Conservation (phyloP, 139 green algal genomes). For the Chlamydomonas incerta region DNA sequence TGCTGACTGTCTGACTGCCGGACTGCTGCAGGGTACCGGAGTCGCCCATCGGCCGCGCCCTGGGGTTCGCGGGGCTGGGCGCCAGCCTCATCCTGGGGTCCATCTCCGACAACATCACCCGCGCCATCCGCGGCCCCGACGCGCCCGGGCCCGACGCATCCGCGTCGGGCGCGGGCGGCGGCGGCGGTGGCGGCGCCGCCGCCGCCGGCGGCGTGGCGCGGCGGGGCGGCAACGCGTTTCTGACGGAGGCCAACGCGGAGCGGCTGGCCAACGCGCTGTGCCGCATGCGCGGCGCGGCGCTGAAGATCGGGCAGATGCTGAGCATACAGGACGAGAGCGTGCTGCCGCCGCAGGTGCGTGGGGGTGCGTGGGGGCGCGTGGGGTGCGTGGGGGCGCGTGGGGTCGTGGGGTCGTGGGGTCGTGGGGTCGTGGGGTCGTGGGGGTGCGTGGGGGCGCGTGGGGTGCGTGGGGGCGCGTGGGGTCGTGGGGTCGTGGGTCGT, state of each 20-base stretch:
- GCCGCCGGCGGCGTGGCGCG: neutral
- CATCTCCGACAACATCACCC: slow-evolving; percentile 69
- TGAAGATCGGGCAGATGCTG: slow-evolving; percentile 98
- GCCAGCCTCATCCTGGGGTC: slow-evolving; percentile 80
- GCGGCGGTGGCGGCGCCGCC: neutral
- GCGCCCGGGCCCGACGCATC: too few relatives aligned
- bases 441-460: too few relatives aligned
- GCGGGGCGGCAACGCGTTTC: slow-evolving; percentile 24
- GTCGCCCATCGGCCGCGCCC: slow-evolving; percentile 74
- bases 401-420: too few relatives aligned
- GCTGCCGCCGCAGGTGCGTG: slow-evolving; percentile 79
- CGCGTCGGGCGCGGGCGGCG: neutral
- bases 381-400: neutral
- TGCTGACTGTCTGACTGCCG: too few relatives aligned
- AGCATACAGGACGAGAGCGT: slow-evolving; percentile 95
- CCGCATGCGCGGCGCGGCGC: slow-evolving; percentile 91
- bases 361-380: neutral
- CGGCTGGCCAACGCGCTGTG: slow-evolving; percentile 91
- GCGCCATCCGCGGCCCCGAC: slow-evolving; percentile 20
- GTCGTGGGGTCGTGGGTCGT: too few relatives aligned
- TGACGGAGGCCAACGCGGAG: slow-evolving; percentile 92
- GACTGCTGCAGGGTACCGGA: slow-evolving; percentile 79
- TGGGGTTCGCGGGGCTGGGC: slow-evolving; percentile 89
- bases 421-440: too few relatives aligned
- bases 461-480: too few relatives aligned